Percentiles rank a stretch among this genome's conserved stretches.
phyloP scores from a whole-genome alignment of 352 stramenopile genomes.

The Saprolegnia diclina region DNA sequence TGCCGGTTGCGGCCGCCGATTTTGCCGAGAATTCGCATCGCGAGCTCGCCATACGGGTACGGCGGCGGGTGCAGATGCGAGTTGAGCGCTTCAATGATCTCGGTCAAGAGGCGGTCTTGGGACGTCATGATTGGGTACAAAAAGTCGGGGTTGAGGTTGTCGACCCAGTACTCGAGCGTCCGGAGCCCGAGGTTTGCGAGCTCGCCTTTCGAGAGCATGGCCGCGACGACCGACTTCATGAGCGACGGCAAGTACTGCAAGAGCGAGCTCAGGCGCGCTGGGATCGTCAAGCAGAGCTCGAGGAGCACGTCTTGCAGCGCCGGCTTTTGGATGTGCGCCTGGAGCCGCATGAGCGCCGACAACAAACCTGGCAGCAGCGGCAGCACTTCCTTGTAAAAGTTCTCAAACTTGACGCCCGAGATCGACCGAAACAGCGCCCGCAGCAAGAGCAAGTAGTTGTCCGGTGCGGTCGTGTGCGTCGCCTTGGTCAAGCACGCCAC shows the following conservation, averaged over 20 bases:
- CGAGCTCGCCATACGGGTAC: conserved; percentile 96
- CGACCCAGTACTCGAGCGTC: conserved; percentile 98
- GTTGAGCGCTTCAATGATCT: conserved; percentile 95
- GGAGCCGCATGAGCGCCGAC: conserved; percentile 91
- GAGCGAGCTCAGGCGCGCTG: conserved; percentile 90
- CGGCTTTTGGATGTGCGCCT: conserved; percentile 80
- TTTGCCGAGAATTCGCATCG: conserved; percentile 96
- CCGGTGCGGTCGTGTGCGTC: conserved; percentile 85
- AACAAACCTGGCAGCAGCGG: conserved; percentile 90
- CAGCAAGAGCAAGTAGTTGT: conserved; percentile 94
- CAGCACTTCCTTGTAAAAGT: conserved; percentile 96
- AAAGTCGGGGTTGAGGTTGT: conserved; percentile 98
- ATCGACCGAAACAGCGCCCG: conserved; percentile 94
- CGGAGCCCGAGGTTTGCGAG: conserved; percentile 93
- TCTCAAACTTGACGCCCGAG: conserved; percentile 96
- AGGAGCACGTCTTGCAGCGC: conserved; percentile 90
- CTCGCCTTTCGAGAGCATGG: conserved; percentile 92
- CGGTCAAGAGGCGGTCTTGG: conserved; percentile 82
- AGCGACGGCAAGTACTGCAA: conserved; percentile 97
- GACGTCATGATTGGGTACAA: conserved; percentile 92
- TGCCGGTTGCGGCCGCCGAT: conserved; percentile 91
- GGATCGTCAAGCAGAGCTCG: conserved; percentile 96
- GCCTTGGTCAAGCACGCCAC: conserved; percentile 87
- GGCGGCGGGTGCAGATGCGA: conserved; percentile 92
- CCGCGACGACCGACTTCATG: conserved; percentile 92